Percentiles rank a stretch among this genome's conserved stretches.
Conservation (phyloP, 2,329 filamentous ascomycete genomes). For the Scedosporium minutisporum region DNA sequence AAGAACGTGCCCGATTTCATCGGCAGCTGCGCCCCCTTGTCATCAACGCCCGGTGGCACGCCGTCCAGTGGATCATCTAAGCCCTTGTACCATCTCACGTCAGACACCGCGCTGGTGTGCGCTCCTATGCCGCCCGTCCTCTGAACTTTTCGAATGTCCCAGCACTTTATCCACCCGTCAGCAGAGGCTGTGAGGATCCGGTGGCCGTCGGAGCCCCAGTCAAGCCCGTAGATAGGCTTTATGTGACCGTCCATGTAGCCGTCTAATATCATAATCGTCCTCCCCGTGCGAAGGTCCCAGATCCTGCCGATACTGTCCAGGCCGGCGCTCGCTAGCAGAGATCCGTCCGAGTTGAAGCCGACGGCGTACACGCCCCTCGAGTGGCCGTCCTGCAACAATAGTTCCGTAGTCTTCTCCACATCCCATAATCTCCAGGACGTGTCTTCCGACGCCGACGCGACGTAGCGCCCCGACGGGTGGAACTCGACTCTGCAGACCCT, state of each 20-base stretch:
- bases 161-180: conserved; percentile 95
- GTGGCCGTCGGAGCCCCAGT: conserved; percentile 87
- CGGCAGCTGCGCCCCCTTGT: conserved; percentile 57
- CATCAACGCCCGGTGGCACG: conserved; percentile 48
- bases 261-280: conserved; percentile 92
- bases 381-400: conserved; percentile 88
- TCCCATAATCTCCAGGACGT: conserved; percentile 98
- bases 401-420: conserved; percentile 71
- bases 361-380: conserved; percentile 87
- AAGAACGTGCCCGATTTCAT: conserved; percentile 90
- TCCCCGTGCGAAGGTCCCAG: conserved; percentile 87
- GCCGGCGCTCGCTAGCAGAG: conserved; percentile 81
- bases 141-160: conserved; percentile 87
- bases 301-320: conserved; percentile 90
- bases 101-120: conserved; percentile 83
- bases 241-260: conserved; percentile 73
- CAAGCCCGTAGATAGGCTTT: conserved; percentile 83
- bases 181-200: conserved; percentile 87
- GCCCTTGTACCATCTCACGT: conserved; percentile 90
- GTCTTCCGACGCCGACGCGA: conserved; percentile 90
- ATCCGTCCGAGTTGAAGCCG: conserved; percentile 84
- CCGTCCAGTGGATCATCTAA: conserved; percentile 62
- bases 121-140: conserved; percentile 79
- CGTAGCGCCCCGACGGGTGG: conserved; percentile 80
- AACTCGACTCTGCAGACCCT: conserved; percentile 90